phyloP scores from a whole-genome alignment of 257 asterid genomes.

The Plantago major region DNA sequence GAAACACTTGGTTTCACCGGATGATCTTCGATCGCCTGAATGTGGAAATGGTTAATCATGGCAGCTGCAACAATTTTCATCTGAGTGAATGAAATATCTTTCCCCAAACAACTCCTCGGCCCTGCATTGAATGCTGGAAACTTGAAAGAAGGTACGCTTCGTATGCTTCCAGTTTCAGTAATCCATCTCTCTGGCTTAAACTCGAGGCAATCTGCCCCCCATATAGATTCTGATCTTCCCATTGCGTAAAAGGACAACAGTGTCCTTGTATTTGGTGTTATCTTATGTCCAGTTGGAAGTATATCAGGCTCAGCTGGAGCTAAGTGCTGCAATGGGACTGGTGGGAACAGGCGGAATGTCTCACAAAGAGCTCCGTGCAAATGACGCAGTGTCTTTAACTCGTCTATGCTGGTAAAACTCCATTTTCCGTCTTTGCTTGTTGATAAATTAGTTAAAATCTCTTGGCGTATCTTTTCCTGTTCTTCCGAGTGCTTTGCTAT shows the following conservation, averaged over 20 bases:
- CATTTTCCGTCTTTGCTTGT: slow-evolving; percentile 5
- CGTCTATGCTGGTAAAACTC: slow-evolving; percentile 10
- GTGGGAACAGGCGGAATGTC: slow-evolving; percentile 31
- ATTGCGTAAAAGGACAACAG: slow-evolving; percentile 25
- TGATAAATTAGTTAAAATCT: slow-evolving; percentile 11
- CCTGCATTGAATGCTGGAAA: slow-evolving; percentile 30
- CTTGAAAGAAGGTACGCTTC: slow-evolving; percentile 24
- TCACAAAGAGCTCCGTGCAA: slow-evolving; percentile 34
- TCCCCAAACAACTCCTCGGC: slow-evolving; percentile 33
- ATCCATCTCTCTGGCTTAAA: slow-evolving; percentile 42
- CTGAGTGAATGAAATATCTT: slow-evolving; percentile 25
- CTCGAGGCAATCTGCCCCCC: slow-evolving; percentile 33
- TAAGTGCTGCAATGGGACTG: slow-evolving; percentile 28
- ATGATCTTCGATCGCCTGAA: slow-evolving; percentile 8
- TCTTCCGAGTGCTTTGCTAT: slow-evolving; percentile 17
- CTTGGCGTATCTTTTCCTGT: slow-evolving; percentile 8
- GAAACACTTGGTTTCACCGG: slow-evolving; percentile 12
- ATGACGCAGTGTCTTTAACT: slow-evolving; percentile 22
- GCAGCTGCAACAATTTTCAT: slow-evolving; percentile 27
- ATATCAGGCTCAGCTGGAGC: slow-evolving; percentile 18
- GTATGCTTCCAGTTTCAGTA: slow-evolving; percentile 10
- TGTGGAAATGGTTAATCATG: slow-evolving; percentile 15
- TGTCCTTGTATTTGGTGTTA: slow-evolving; percentile 10
- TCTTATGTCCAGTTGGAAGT: slow-evolving; percentile 28
- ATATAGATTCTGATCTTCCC: slow-evolving; percentile 29